phyloP scores from a whole-genome alignment of 169 alveolate genomes.

The Pseudocohnilembus persalinus region DNA sequence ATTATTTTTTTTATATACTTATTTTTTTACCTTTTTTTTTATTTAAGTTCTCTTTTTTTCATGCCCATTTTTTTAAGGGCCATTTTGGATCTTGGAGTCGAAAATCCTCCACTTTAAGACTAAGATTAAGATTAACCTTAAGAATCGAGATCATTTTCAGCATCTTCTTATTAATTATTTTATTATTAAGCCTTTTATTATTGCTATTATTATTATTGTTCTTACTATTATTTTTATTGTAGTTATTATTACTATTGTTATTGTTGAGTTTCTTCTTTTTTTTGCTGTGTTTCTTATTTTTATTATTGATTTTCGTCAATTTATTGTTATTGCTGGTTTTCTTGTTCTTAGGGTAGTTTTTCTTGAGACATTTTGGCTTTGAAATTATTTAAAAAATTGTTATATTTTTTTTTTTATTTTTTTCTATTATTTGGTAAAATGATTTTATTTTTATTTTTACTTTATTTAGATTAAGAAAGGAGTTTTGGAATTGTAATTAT shows the following conservation, averaged over 20 bases:
- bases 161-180: neutral
- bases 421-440: neutral
- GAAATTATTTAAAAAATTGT: too few species aligned
- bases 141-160: neutral
- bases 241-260: neutral
- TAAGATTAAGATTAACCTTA: neutral
- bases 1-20: too few species aligned
- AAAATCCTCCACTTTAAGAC: too few species aligned
- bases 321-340: too few species aligned
- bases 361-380: neutral
- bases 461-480: too few species aligned
- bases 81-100: neutral
- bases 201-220: neutral
- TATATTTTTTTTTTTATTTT: too few species aligned
- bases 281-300: neutral
- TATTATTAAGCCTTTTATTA: neutral
- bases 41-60: neutral
- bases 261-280: neutral
- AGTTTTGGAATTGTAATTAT: too few species aligned
- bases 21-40: neutral
- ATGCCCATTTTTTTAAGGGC: neutral
- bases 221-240: neutral
- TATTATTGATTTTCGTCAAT: neutral
- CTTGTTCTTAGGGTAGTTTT: neutral
- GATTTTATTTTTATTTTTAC: too few species aligned